A percentile compares a stretch with the other conserved stretches of the same genome.
These are phyloP conservation scores for Capsicum baccatum DNA, from an alignment of 257 asterid species.

Conservation along the genomic window DNA sequence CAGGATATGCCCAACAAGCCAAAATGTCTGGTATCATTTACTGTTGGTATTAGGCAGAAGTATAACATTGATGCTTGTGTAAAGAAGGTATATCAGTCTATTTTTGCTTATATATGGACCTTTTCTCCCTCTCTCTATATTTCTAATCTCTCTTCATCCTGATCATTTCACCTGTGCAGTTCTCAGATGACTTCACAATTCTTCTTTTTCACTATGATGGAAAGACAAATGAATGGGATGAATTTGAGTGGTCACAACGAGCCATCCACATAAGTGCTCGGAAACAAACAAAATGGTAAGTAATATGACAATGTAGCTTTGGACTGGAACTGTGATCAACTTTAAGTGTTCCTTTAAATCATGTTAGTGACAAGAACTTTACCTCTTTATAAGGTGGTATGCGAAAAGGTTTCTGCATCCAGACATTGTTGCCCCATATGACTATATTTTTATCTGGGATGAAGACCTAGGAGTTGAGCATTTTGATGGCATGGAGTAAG, in stretches of 20 bases:
- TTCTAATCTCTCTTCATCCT: constrained; percentile 24
- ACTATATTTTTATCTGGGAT: constrained; percentile 37
- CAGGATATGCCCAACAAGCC: constrained; percentile 57
- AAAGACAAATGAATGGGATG: constrained; percentile 48
- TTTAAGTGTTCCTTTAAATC: background rate
- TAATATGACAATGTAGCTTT: background rate
- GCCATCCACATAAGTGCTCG: constrained; percentile 47
- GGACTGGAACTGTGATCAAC: constrained; percentile 1
- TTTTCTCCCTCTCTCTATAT: background rate
- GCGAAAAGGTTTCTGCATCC: constrained; percentile 40
- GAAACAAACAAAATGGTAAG: constrained; percentile 49
- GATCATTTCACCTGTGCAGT: constrained; percentile 38
- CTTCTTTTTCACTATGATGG: constrained; percentile 53
- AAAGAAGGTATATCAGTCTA: constrained; percentile 48
- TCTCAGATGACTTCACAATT: constrained; percentile 51
- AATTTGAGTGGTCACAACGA: constrained; percentile 48
- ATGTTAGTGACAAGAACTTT: constrained; percentile 10
- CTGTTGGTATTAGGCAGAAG: constrained; percentile 57
- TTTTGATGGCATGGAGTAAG: constrained; percentile 36
- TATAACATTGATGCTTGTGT: constrained; percentile 54
- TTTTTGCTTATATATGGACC: background rate
- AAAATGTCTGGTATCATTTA: constrained; percentile 55
- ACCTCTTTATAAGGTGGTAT: constrained; percentile 26
- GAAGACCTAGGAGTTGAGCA: constrained; percentile 37
- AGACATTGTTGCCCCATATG: constrained; percentile 33